Base-by-base conservation (phyloP, 1,139 yeast species). In the Hemisphaericaspora subhashii region DNA sequence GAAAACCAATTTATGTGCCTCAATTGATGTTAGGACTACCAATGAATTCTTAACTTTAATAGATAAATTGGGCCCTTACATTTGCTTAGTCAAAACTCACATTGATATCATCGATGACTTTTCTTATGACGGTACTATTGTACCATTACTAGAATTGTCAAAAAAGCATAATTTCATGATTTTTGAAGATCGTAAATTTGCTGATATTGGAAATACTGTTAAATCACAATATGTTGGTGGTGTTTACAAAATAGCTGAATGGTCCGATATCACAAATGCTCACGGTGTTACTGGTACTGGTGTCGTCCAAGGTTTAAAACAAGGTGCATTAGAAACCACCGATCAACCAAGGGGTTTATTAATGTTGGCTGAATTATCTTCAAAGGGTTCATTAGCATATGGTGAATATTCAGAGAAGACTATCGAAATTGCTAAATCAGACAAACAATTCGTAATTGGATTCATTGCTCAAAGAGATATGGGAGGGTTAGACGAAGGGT, bases 171-270 rank as follows among this genome's bases (percentile, higher is more conserved):
- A 84, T 46, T 90, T 90, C 53, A 66, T 92, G 73, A 83, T 90
- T 48, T 90, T 90, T 57, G 98, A 90, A 65, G 98, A 90, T 65
- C 79, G 99, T 50, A 94, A 94, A 68, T 94, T 94, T 64, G 98
- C 98, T 21, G 99, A 94, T 62, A 94, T 94, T 54, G 99, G 99
- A n/a, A 88, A 89, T 55, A 94, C 98, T 1, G 98, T 92, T 37
- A 90, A 90, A 65, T 77, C 87, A 31, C 99, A 94, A 64, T 94
- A 92, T 64, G 70, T 84, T 30, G 87, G 95, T 31, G 99, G 99
- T 34, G 83, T 88, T 3, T 89, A 80, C 68, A 80, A 79, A 57
- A 92, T 92, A 46, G 94, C 95, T 9, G 68, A 81, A 53, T 94
- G 98, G 98, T 81, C 98, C 0, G 97, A 94, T 57, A 87, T 94